Evolutionary conservation across 768 basidiomycete species (phyloP).

Genomic region (Hericium coralloides): DNA sequence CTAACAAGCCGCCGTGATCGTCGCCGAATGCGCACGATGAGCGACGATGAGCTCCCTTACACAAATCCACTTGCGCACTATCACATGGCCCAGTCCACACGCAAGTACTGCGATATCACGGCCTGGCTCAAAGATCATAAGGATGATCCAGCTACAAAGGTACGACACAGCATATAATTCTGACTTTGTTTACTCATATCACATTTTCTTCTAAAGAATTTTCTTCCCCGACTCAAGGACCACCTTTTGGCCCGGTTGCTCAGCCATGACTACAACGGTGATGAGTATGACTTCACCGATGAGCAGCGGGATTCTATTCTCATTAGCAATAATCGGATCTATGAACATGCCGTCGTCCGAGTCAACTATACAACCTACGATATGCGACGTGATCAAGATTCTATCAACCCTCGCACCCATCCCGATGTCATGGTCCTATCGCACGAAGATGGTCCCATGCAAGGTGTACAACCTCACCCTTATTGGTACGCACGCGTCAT

Average conservation of each 20-base stretch:
- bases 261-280: not conserved
- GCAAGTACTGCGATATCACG: not conserved
- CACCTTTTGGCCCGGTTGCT: constrained; percentile 16
- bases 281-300: not conserved
- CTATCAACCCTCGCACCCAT: constrained; percentile 29
- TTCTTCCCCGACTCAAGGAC: constrained; percentile 13
- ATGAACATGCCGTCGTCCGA: constrained; percentile 22
- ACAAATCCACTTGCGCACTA: too few relatives aligned
- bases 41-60: too few relatives aligned
- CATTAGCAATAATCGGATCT: constrained; percentile 20
- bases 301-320: constrained; percentile 6
- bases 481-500: constrained; percentile 24
- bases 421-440: constrained; percentile 23
- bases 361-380: constrained; percentile 38
- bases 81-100: not conserved
- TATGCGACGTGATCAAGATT: constrained; percentile 30
- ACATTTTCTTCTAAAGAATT: constrained; percentile 2
- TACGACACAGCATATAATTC: too few relatives aligned
- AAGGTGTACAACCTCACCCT: constrained; percentile 11
- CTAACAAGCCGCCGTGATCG: too few relatives aligned
- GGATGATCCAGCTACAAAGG: constrained; percentile 12
- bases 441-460: constrained; percentile 1
- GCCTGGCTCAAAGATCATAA: not conserved
- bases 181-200: too few relatives aligned
- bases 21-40: too few relatives aligned